phyloP scores from a whole-genome alignment of 1,284 basidiomycete species.

The Ustilago esculenta region DNA sequence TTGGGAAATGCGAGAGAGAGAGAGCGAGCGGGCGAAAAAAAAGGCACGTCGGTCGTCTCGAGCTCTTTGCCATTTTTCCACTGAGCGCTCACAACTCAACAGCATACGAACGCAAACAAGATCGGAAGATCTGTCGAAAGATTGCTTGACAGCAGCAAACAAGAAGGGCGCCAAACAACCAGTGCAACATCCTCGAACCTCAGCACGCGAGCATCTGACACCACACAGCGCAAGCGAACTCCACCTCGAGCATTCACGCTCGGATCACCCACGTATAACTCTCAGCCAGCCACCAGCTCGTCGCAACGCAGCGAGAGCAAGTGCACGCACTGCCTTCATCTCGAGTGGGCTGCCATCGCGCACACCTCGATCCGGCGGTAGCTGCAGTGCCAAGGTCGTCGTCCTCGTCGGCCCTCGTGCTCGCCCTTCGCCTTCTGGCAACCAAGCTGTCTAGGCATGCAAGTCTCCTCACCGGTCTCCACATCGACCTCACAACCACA shows the following conservation, averaged over 20 bases:
- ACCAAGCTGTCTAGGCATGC: conserved; percentile 28
- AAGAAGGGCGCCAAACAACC: too few relatives aligned
- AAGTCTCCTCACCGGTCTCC: conserved; percentile 26
- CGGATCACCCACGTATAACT: conserved; percentile 8
- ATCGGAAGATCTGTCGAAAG: conserved; percentile 20
- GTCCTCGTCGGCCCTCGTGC: background rate
- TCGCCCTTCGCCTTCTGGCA: background rate
- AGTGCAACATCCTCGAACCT: too few relatives aligned
- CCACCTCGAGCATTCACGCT: background rate
- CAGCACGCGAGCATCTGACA: too few relatives aligned
- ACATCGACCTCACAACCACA: conserved; percentile 9
- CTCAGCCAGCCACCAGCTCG: too few relatives aligned
- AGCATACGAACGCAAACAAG: conserved; percentile 4
- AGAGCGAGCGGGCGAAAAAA: background rate
- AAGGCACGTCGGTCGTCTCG: conserved; percentile 2
- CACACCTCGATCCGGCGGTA: conserved; percentile 1
- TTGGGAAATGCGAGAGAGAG: background rate
- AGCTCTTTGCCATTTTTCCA: conserved; percentile 8
- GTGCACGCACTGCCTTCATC: conserved; percentile 7
- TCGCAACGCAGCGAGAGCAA: too few relatives aligned
- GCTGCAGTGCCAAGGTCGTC: background rate
- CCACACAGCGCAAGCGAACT: too few relatives aligned
- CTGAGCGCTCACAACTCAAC: background rate
- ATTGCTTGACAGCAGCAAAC: conserved; percentile 9
- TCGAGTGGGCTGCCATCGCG: background rate